These are phyloP conservation scores for Clitopilus passeckerianus DNA, from an alignment of 768 basidiomycete genomes.

Conservation along the genomic window DNA sequence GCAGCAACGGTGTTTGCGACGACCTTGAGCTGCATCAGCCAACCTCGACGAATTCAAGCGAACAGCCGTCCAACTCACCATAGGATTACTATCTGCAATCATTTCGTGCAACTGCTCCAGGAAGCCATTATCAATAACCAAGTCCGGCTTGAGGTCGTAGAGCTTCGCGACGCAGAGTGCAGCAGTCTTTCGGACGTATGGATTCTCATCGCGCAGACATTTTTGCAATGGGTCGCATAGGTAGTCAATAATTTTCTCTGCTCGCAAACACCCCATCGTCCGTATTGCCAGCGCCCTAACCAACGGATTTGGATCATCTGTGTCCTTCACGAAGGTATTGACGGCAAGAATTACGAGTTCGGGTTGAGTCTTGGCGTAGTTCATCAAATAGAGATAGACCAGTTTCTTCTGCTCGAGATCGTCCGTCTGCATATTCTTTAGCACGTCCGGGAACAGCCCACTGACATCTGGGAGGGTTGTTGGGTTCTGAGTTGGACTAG, in stretches of 20 bases:
- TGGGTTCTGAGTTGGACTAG: conserved; percentile 1
- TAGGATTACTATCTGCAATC: conserved; percentile 94
- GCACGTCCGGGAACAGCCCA: conserved; percentile 94
- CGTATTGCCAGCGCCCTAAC: conserved; percentile 95
- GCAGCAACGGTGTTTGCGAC: conserved; percentile 96
- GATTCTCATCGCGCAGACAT: conserved; percentile 91
- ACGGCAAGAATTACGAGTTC: conserved; percentile 99
- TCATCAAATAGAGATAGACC: conserved; percentile 99
- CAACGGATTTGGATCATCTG: conserved; percentile 94
- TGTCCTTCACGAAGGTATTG: conserved; percentile 98
- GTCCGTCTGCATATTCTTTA: conserved; percentile 99
- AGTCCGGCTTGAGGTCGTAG: conserved; percentile 93
- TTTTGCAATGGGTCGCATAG: conserved; percentile 93
- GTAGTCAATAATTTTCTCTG: conserved; percentile 99
- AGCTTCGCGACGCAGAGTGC: conserved; percentile 96
- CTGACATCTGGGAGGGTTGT: conserved; percentile 59
- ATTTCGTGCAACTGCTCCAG: conserved; percentile 85
- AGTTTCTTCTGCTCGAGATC: conserved; percentile 99
- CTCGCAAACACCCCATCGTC: conserved; percentile 95
- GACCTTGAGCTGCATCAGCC: conserved; percentile 50
- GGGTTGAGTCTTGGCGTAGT: conserved; percentile 98
- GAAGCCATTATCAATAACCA: conserved; percentile 94
- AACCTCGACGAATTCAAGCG: neutral
- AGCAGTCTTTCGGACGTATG: conserved; percentile 97
- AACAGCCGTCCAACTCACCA: conserved; percentile 47